phyloP scores from a whole-genome alignment of 1,284 basidiomycete genomes.

The Cutaneotrichosporon daszewskae region DNA sequence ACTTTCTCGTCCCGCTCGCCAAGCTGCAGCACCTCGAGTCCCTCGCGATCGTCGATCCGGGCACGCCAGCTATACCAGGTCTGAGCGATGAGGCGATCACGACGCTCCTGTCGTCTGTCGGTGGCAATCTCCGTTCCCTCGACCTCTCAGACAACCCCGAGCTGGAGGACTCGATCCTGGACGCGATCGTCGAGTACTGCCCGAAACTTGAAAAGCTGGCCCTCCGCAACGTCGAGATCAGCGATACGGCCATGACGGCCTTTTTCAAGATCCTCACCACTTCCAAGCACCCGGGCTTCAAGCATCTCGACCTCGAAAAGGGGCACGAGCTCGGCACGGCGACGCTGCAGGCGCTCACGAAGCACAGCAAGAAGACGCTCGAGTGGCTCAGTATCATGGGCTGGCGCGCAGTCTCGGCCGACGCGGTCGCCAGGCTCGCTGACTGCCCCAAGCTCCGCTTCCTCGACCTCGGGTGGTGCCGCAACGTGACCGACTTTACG shows the following conservation, averaged over 20 bases:
- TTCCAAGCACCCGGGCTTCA: constrained; percentile 45
- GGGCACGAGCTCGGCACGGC: constrained; percentile 55
- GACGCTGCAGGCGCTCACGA: constrained; percentile 61
- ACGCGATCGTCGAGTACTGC: constrained; percentile 57
- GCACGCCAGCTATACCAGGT: constrained; percentile 24
- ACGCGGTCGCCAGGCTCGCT: constrained; percentile 57
- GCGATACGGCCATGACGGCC: constrained; percentile 60
- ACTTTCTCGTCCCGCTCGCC: constrained; percentile 57
- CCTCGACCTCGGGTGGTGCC: constrained; percentile 82
- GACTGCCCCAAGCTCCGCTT: constrained; percentile 53
- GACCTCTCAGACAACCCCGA: constrained; percentile 61
- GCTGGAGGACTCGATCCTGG: constrained; percentile 58
- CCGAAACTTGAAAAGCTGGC: constrained; percentile 55
- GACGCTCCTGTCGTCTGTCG: constrained; percentile 55
- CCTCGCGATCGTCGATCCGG: constrained; percentile 43
- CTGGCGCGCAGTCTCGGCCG: constrained; percentile 60
- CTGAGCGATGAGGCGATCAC: constrained; percentile 58
- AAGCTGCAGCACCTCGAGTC: constrained; percentile 34
- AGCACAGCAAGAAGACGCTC: constrained; percentile 64
- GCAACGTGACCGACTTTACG: constrained; percentile 75
- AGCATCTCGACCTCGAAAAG: constrained; percentile 58
- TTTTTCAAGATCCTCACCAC: constrained; percentile 57
- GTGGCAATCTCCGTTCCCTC: constrained; percentile 54
- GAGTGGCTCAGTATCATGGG: constrained; percentile 67
- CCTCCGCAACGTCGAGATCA: constrained; percentile 60